These are phyloP conservation scores for Zygosaccharomyces kombuchaensis DNA, from an alignment of 805 yeast genomes.

Conservation along the genomic window DNA sequence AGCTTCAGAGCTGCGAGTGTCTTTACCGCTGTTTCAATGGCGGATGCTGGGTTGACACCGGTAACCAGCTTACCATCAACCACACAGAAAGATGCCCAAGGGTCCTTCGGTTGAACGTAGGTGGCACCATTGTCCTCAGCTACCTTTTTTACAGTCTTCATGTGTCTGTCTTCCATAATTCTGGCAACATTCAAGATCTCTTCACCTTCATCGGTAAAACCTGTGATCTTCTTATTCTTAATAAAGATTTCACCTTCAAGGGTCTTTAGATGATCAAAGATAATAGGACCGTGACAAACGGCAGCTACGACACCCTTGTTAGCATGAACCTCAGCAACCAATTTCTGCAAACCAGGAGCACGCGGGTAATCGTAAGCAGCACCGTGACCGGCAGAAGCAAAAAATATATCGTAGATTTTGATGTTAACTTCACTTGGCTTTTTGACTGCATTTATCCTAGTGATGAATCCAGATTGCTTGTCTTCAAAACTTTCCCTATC, in stretches of 20 bases:
- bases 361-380: slow-evolving; percentile 53
- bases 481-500: slow-evolving; percentile 42
- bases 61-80: slow-evolving; percentile 57
- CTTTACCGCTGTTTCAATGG: slow-evolving; percentile 42
- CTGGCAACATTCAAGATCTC: slow-evolving; percentile 20
- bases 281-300: slow-evolving; percentile 66
- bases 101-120: slow-evolving; percentile 44
- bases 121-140: slow-evolving; percentile 41
- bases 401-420: slow-evolving; percentile 48
- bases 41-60: slow-evolving; percentile 64
- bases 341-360: slow-evolving; percentile 42
- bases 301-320: slow-evolving; percentile 56
- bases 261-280: slow-evolving; percentile 47
- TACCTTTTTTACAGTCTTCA: slow-evolving; percentile 38
- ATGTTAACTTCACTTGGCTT: slow-evolving; percentile 47
- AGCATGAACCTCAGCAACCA: slow-evolving; percentile 45
- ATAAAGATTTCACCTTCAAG: slow-evolving; percentile 42
- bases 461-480: slow-evolving; percentile 37
- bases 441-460: slow-evolving; percentile 39
- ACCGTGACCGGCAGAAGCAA: slow-evolving; percentile 67
- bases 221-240: slow-evolving; percentile 54
- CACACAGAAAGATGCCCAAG: slow-evolving; percentile 49
- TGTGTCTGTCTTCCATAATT: slow-evolving; percentile 27
- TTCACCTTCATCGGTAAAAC: slow-evolving; percentile 58
- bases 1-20: too few relatives aligned